Evolutionary conservation across 768 basidiomycete genomes (phyloP), one percentile per base, ranked within the genome.

Genomic region (Amanita thiersii): DNA sequence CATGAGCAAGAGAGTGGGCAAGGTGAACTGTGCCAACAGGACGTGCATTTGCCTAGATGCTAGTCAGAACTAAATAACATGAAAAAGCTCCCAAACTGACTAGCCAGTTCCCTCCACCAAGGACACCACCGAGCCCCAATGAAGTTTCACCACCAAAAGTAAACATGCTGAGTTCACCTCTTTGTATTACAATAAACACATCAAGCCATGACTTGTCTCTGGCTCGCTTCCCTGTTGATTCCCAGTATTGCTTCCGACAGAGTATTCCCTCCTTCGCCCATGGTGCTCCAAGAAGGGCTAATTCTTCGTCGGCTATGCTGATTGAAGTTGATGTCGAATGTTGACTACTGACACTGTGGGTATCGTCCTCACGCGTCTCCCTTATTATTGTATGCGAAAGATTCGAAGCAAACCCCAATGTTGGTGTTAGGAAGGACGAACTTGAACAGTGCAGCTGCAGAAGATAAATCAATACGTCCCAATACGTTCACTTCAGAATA

Each of bases 191-290:
- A 25, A 93, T 87, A 53, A 99, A 99, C 15, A 88, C 87, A 51
- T 97, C 86, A 53, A 88, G 69, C 96, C 96, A 99, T 8, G 72
- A 65, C 60, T 92, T 94, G 55, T 88, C 84, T 65, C 74, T 92
- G 5, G 89, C 81, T 19, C 92, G 70, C 56, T 86, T 91, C 10
- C 85, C 82, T 1, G 75, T 68, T 2, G 75, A 72, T 52, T 97
- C 94, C 81, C 87, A 92, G 57, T 93, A 97, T 47, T 91, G 87
- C 57, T 97, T 97, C 17, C 93, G 81, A 50, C 83, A 84, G 6
- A 99, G 75, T 70, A 94, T 86, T 9, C 96, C 96, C 60, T 99
- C 96, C 61, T 99, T 99, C 0, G 96, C 96, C 94, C 94, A 99
- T 0, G 96, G 96, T 4, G 96, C 81, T 11, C 96, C 96, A 11